Evolutionary conservation across 106 monocot genomes (phyloP).

Genomic region (Acorus gramineus): DNA sequence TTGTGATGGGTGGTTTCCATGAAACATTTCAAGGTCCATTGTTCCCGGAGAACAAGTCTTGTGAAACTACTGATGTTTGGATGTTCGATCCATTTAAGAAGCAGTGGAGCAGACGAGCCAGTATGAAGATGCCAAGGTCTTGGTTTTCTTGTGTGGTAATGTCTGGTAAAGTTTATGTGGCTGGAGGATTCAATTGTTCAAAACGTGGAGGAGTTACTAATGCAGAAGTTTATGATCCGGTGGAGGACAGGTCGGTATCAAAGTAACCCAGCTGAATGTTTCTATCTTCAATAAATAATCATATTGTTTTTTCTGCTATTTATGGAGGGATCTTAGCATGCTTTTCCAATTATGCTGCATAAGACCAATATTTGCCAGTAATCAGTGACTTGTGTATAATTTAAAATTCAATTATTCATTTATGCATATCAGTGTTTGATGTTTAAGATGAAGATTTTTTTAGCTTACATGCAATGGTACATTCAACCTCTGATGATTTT

Average conservation of each 20-base stretch:
- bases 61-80: not conserved
- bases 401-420: too few relatives aligned
- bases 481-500: too few relatives aligned
- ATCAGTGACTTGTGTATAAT: too few relatives aligned
- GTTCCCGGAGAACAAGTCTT: not conserved
- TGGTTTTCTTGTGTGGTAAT: conserved; percentile 9
- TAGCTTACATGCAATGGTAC: too few relatives aligned
- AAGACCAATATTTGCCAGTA: too few relatives aligned
- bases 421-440: too few relatives aligned
- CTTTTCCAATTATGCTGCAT: too few relatives aligned
- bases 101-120: not conserved
- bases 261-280: not conserved
- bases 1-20: conserved; percentile 10
- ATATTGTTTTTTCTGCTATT: too few relatives aligned
- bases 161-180: conserved; percentile 6
- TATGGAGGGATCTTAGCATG: too few relatives aligned
- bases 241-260: not conserved
- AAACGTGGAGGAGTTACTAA: not conserved
- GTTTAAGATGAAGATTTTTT: too few relatives aligned
- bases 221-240: conserved; percentile 9
- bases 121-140: conserved; percentile 1
- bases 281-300: too few relatives aligned
- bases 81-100: conserved; percentile 7
- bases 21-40: too few relatives aligned
- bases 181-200: not conserved